A percentile compares a stretch with the other conserved stretches of the same genome.
Conservation (phyloP, 192 early-diverging fungal genomes). For the Coemansia sp. region DNA sequence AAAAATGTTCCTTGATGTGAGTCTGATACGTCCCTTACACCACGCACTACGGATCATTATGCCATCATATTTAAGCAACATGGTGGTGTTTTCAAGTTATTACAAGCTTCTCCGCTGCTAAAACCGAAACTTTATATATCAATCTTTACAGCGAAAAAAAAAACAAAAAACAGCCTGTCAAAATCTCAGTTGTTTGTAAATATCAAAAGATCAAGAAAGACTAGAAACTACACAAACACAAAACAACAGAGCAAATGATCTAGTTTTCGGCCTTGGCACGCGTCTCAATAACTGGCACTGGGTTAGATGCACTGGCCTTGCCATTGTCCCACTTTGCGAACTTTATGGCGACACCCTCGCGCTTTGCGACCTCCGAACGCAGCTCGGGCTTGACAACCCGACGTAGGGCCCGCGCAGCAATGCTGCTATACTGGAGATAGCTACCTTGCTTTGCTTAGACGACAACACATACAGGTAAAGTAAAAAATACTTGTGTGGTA, state of each 20-base stretch:
- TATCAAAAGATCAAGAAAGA: background rate
- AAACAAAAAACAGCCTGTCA: background rate
- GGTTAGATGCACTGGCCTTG: conserved; percentile 34
- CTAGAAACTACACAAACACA: background rate
- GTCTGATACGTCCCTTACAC: background rate
- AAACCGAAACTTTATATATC: no score
- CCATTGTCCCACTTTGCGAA: conserved; percentile 50
- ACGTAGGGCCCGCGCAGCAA: conserved; percentile 53
- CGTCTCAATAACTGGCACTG: conserved; percentile 35
- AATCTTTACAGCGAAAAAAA: no score
- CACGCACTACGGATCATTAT: background rate
- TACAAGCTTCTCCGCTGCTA: no score
- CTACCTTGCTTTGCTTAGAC: conserved; percentile 18
- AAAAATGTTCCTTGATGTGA: no score
- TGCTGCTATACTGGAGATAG: conserved; percentile 57
- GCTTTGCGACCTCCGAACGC: conserved; percentile 50
- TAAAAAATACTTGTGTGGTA: background rate
- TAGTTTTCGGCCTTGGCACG: conserved; percentile 48
- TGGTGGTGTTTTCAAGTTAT: no score
- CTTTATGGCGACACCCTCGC: conserved; percentile 44
- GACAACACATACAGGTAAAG: background rate
- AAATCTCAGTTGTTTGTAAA: background rate
- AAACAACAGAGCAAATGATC: background rate
- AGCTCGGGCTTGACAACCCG: conserved; percentile 47
- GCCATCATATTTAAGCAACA: background rate